A percentile compares a stretch with the other conserved stretches of the same genome.
These are phyloP conservation scores for Calendula officinalis DNA, from an alignment of 129 eudicot genomes.

Conservation along the genomic window DNA sequence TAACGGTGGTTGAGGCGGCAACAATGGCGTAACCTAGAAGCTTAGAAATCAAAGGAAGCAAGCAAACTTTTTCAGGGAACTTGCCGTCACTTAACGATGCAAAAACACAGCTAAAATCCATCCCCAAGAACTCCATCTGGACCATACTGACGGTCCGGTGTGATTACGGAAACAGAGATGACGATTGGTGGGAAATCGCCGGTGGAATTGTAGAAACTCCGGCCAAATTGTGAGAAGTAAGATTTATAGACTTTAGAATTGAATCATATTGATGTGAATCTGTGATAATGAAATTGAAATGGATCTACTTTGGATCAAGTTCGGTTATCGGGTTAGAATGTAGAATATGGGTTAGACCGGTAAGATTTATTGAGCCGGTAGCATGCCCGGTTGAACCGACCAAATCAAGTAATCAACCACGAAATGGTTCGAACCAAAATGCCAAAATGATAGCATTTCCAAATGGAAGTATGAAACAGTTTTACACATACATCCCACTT, in stretches of 20 bases:
- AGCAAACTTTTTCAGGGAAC: slow-evolving; percentile 71
- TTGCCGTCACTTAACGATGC: slow-evolving; percentile 55
- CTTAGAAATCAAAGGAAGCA: slow-evolving; percentile 89
- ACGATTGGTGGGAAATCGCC: slow-evolving; percentile 25
- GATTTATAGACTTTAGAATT: not conserved
- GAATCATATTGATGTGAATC: not conserved
- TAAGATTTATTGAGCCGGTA: too few relatives aligned
- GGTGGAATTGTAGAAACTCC: slow-evolving; percentile 11
- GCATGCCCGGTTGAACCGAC: too few relatives aligned
- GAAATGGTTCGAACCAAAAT: too few relatives aligned
- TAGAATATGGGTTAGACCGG: too few relatives aligned
- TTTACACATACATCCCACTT: too few relatives aligned
- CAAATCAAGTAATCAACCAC: too few relatives aligned
- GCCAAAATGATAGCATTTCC: too few relatives aligned
- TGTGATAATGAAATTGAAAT: not conserved
- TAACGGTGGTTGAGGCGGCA: slow-evolving; percentile 94
- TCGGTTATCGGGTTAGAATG: too few relatives aligned
- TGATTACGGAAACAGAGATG: not conserved
- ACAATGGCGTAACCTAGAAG: slow-evolving; percentile 89
- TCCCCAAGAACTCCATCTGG: slow-evolving; percentile 67
- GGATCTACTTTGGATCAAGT: too few relatives aligned
- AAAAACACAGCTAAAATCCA: slow-evolving; percentile 78
- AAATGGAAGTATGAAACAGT: too few relatives aligned
- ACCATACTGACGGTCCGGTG: slow-evolving; percentile 37
- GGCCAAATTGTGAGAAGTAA: slow-evolving; percentile 12